These are phyloP conservation scores for Neotropicomus parvogracilis DNA, from an alignment of 1,284 basidiomycete species.

Conservation along the genomic window DNA sequence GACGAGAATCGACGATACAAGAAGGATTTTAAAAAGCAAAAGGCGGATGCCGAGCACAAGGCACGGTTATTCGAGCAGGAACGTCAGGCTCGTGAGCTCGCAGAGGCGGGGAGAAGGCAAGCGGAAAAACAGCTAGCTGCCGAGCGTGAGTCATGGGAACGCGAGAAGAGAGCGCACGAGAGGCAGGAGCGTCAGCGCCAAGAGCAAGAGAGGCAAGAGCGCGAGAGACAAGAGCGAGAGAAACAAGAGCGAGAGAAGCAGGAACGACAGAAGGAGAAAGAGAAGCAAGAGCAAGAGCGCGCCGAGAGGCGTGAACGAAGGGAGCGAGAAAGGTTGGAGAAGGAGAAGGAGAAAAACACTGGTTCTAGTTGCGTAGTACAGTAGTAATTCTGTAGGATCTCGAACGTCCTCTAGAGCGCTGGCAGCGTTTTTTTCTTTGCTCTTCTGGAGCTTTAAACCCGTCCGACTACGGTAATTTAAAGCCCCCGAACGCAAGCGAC, in stretches of 20 bases:
- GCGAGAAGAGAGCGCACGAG: constrained; percentile 9
- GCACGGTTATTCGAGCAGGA: constrained; percentile 19
- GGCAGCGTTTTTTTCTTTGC: too few relatives aligned
- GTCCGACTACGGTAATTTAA: too few relatives aligned
- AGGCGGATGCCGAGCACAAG: constrained; percentile 18
- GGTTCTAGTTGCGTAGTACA: constrained; percentile 11
- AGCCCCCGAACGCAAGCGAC: too few relatives aligned
- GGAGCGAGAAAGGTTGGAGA: too few relatives aligned
- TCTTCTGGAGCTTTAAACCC: too few relatives aligned
- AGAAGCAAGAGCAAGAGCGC: too few relatives aligned
- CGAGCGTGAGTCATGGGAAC: constrained; percentile 14
- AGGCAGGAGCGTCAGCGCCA: constrained; percentile 3
- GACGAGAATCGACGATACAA: constrained; percentile 24
- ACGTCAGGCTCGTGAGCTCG: constrained; percentile 17
- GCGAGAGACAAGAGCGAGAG: background rate
- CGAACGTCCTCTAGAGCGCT: too few relatives aligned
- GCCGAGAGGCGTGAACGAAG: too few relatives aligned
- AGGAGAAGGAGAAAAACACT: background rate
- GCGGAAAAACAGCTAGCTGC: constrained; percentile 20
- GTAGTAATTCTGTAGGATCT: background rate
- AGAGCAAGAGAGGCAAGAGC: background rate
- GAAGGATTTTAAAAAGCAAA: constrained; percentile 18
- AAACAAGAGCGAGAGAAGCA: constrained; percentile 2
- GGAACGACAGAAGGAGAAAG: background rate
- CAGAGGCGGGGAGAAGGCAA: constrained; percentile 20